Conservation (phyloP, 2,329 filamentous ascomycete genomes). For the Neonectria magnoliae region DNA sequence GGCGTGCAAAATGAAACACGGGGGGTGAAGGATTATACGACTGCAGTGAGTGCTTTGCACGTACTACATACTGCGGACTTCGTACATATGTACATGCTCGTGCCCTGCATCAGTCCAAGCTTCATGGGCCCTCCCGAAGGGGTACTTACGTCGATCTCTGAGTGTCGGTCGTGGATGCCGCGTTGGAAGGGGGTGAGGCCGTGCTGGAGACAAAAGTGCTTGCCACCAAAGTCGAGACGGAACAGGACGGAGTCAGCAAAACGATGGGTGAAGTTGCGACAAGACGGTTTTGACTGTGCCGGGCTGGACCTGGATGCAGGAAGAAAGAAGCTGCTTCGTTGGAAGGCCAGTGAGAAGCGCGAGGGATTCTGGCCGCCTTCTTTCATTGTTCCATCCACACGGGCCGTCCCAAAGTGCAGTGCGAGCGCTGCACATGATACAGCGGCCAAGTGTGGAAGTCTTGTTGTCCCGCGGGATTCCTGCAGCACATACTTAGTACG, state of each 20-base stretch:
- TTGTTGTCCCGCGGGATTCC: constrained; percentile 6
- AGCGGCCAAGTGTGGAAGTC: neutral
- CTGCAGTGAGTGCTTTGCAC: neutral
- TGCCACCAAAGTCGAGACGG: neutral
- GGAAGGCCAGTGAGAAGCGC: neutral
- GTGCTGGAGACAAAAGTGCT: constrained; percentile 18
- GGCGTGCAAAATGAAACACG: constrained; percentile 17
- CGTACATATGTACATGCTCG: neutral
- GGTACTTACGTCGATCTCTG: constrained; percentile 30
- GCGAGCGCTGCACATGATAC: neutral
- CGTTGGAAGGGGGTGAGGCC: neutral
- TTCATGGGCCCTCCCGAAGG: constrained; percentile 22
- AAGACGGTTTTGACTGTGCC: constrained; percentile 1
- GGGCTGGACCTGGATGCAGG: neutral
- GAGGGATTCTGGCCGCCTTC: neutral
- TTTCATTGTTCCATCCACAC: constrained; percentile 8
- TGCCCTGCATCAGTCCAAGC: constrained; percentile 19
- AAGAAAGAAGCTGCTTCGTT: neutral
- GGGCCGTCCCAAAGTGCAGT: neutral
- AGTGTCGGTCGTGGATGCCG: constrained; percentile 20
- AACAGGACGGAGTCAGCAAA: constrained; percentile 5
- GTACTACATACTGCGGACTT: neutral
- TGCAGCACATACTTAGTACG: no score
- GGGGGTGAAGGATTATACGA: constrained; percentile 4
- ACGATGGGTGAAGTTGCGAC: neutral